These are phyloP conservation scores for Solanum chilense DNA, from an alignment of 257 asterid species.

Conservation along the genomic window DNA sequence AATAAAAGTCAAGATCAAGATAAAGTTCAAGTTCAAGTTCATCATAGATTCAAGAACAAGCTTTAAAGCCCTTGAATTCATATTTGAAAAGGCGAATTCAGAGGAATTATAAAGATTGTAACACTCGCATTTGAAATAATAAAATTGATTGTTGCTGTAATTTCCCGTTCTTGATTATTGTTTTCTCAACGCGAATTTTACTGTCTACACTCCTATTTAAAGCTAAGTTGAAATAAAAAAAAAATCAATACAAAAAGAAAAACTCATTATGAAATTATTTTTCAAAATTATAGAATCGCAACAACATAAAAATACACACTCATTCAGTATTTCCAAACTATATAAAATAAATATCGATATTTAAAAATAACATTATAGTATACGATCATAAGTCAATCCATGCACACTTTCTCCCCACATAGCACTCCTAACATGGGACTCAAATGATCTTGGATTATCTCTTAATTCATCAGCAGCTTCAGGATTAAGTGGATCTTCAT, in stretches of 20 bases:
- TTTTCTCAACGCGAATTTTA: too few species aligned
- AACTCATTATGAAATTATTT: not conserved
- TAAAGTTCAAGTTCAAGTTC: too few species aligned
- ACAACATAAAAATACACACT: too few species aligned
- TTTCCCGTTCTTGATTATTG: too few species aligned
- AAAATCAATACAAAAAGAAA: not conserved
- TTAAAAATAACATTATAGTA: not conserved
- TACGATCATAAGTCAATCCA: not conserved
- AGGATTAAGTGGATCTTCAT: constrained; percentile 52
- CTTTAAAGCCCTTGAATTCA: too few species aligned
- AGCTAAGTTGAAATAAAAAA: not conserved
- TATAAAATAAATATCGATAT: too few species aligned
- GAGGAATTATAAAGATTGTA: too few species aligned
- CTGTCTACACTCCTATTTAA: not conserved
- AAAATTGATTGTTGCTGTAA: too few species aligned
- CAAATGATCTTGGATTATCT: not conserved
- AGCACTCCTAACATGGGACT: not conserved
- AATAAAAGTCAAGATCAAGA: too few species aligned
- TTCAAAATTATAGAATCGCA: not conserved
- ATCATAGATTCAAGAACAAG: too few species aligned
- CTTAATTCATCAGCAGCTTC: not conserved
- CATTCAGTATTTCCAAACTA: not conserved
- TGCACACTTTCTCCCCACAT: not conserved
- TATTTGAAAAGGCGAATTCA: too few species aligned
- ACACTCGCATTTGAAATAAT: too few species aligned